These are phyloP conservation scores for Mycothermus thermophilus DNA, from an alignment of 495 filamentous ascomycete genomes.

Conservation along the genomic window DNA sequence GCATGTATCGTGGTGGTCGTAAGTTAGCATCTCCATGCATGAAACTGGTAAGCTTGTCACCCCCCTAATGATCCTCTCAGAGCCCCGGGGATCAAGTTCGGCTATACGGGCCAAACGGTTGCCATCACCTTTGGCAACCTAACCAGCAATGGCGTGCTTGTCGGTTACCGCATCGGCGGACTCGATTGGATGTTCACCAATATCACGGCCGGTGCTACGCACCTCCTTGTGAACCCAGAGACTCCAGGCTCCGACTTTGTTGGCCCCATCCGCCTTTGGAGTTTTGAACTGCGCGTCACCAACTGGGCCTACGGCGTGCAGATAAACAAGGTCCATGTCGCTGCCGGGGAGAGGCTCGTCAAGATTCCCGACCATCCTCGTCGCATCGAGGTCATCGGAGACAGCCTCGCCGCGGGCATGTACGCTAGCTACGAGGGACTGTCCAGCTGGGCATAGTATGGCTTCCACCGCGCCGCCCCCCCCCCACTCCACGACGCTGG, in stretches of 20 bases:
- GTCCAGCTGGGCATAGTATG: constrained; percentile 43
- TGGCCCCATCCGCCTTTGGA: constrained; percentile 27
- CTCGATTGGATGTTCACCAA: constrained; percentile 58
- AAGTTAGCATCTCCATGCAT: constrained; percentile 13
- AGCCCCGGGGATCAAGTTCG: constrained; percentile 48
- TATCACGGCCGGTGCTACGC: constrained; percentile 45
- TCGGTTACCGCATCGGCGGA: constrained; percentile 49
- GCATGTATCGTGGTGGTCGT: constrained; percentile 52
- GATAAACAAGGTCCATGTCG: constrained; percentile 42
- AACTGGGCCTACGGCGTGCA: constrained; percentile 58
- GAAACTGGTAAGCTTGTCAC: background rate
- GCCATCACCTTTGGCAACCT: constrained; percentile 49
- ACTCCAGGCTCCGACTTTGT: constrained; percentile 30
- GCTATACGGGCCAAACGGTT: constrained; percentile 49
- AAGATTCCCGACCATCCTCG: constrained; percentile 37
- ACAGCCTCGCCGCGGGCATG: constrained; percentile 42
- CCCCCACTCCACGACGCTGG: no score
- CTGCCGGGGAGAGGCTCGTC: constrained; percentile 32
- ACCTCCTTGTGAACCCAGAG: constrained; percentile 40
- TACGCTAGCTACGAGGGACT: constrained; percentile 53
- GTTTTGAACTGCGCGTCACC: constrained; percentile 44
- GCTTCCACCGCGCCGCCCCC: no score
- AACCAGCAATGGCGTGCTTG: constrained; percentile 41
- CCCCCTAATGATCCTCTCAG: no score
- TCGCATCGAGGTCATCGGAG: constrained; percentile 55